Conservation (phyloP, 192 early-diverging fungal genomes). For the Coemansia aciculifera region DNA sequence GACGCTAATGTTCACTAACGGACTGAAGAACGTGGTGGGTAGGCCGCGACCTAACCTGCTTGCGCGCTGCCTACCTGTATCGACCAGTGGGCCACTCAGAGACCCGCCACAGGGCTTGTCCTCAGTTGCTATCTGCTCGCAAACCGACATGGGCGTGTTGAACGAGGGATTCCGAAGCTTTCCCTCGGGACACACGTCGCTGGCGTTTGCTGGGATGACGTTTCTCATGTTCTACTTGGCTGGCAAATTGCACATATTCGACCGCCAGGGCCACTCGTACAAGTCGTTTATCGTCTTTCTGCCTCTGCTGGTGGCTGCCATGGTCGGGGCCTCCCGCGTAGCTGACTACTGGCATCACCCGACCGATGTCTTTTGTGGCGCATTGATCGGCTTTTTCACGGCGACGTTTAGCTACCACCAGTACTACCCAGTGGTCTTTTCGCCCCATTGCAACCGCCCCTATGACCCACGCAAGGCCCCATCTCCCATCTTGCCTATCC, state of each 20-base stretch:
- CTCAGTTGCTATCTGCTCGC: conserved; percentile 63
- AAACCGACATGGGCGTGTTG: conserved; percentile 53
- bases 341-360: conserved; percentile 67
- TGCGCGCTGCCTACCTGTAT: conserved; percentile 41
- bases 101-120: conserved; percentile 64
- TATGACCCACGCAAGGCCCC: conserved; percentile 34
- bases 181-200: conserved; percentile 84
- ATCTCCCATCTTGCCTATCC: conserved; percentile 35
- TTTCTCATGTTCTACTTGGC: conserved; percentile 68
- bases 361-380: conserved; percentile 64
- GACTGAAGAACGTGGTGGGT: conserved; percentile 60
- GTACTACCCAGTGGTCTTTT: conserved; percentile 41
- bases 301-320: conserved; percentile 44
- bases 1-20: conserved; percentile 57
- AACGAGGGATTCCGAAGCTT: conserved; percentile 83
- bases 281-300: conserved; percentile 64
- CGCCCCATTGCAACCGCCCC: conserved; percentile 21
- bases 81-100: conserved; percentile 18
- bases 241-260: conserved; percentile 70
- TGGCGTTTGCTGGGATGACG: conserved; percentile 70
- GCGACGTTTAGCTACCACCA: conserved; percentile 49
- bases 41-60: conserved; percentile 68
- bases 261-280: conserved; percentile 55
- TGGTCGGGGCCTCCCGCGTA: conserved; percentile 61
- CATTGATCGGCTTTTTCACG: conserved; percentile 39